Conservation (phyloP, 2,329 filamentous ascomycete species). For the Xylariaceae sp. region DNA sequence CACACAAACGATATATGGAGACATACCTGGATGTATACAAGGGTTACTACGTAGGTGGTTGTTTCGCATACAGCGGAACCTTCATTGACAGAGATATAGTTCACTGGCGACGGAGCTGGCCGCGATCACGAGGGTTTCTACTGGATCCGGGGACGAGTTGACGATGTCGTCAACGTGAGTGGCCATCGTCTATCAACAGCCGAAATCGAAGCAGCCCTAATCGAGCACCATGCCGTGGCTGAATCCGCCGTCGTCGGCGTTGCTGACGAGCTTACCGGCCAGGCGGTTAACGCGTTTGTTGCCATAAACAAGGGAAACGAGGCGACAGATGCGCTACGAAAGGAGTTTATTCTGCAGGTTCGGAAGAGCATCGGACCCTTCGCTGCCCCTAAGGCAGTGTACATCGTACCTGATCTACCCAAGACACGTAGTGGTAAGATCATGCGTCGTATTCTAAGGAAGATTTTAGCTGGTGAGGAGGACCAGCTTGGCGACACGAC, state of each 20-base stretch:
- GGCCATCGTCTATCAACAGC: conserved; percentile 96
- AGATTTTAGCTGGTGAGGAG: conserved; percentile 96
- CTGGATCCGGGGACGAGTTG: conserved; percentile 98
- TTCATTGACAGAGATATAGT: conserved; percentile 55
- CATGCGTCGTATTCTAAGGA: conserved; percentile 94
- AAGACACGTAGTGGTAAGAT: conserved; percentile 99
- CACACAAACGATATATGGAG: conserved; percentile 98
- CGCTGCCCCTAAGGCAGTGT: conserved; percentile 92
- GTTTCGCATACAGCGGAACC: neutral
- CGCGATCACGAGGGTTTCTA: conserved; percentile 99
- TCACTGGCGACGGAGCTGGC: conserved; percentile 91
- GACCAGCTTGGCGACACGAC: conserved; percentile 94
- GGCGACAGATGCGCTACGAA: conserved; percentile 79
- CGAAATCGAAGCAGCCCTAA: conserved; percentile 95
- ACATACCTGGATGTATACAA: conserved; percentile 98
- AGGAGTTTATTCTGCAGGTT: conserved; percentile 93
- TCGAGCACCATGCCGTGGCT: conserved; percentile 88
- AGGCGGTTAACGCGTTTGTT: conserved; percentile 97
- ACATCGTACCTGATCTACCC: conserved; percentile 88
- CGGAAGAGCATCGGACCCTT: conserved; percentile 98
- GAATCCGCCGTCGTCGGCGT: conserved; percentile 97
- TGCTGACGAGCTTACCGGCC: conserved; percentile 90
- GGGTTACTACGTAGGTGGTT: conserved; percentile 87
- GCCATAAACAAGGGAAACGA: conserved; percentile 87
- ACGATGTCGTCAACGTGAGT: conserved; percentile 98